Percentiles rank a stretch among this genome's conserved stretches.
Conservation (phyloP, 1,284 basidiomycete species). For the Leccinum subatratum region DNA sequence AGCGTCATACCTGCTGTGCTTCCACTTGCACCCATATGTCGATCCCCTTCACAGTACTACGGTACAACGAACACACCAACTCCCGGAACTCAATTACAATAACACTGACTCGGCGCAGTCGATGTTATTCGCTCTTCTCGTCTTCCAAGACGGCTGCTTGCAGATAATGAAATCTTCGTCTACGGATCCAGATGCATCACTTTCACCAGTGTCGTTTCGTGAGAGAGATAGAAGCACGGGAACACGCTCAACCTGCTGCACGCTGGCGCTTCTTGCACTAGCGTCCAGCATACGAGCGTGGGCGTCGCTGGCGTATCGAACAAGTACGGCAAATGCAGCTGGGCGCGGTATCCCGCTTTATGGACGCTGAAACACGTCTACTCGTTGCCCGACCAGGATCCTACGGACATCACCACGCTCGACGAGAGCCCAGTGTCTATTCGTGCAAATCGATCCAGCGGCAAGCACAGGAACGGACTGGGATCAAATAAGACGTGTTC, state of each 20-base stretch:
- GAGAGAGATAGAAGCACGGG: too few relatives aligned
- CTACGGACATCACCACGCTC: constrained; percentile 86
- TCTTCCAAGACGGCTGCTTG: constrained; percentile 55
- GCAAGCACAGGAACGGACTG: constrained; percentile 91
- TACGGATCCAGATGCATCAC: constrained; percentile 33
- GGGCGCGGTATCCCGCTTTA: constrained; percentile 90
- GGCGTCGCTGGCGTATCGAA: constrained; percentile 94
- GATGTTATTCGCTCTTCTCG: constrained; percentile 44
- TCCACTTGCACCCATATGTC: constrained; percentile 50
- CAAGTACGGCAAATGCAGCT: constrained; percentile 92
- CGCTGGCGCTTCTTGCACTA: constrained; percentile 87
- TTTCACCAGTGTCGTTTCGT: too few relatives aligned
- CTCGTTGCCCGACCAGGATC: constrained; percentile 89
- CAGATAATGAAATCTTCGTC: constrained; percentile 68
- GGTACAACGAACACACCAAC: constrained; percentile 5
- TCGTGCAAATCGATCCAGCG: constrained; percentile 75
- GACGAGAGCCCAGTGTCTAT: constrained; percentile 73
- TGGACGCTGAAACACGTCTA: constrained; percentile 95
- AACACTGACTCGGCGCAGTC: constrained; percentile 6
- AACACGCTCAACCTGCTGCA: constrained; percentile 94
- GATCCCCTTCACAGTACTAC: constrained; percentile 41
- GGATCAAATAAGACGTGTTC: constrained; percentile 87
- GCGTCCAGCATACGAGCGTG: constrained; percentile 83
- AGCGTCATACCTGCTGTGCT: constrained; percentile 48
- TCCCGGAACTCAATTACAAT: constrained; percentile 2